phyloP scores from a whole-genome alignment of 441 rosid genomes.

The Erodium texanum region DNA sequence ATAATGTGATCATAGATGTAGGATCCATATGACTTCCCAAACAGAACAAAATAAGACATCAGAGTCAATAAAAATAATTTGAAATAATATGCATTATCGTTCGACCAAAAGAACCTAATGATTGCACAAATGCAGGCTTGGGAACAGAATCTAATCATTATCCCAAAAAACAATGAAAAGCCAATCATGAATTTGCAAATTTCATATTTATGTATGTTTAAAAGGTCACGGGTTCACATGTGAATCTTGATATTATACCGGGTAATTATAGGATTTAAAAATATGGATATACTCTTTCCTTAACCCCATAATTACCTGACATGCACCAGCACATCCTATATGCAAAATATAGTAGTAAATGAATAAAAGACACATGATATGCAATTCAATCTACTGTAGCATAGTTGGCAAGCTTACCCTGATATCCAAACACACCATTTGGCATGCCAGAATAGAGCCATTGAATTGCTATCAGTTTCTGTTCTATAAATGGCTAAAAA shows the following conservation, averaged over 20 bases:
- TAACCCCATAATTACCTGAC: too few relatives aligned
- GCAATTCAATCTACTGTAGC: too few relatives aligned
- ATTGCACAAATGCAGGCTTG: not conserved
- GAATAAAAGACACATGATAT: too few relatives aligned
- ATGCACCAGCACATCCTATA: too few relatives aligned
- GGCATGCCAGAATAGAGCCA: not conserved
- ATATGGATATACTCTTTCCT: too few relatives aligned
- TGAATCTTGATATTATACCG: too few relatives aligned
- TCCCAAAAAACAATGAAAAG: not conserved
- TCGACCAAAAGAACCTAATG: not conserved
- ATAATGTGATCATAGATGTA: not conserved
- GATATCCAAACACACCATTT: not conserved
- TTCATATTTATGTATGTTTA: too few relatives aligned
- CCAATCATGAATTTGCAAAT: too few relatives aligned
- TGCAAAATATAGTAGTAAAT: too few relatives aligned
- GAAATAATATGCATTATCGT: not conserved
- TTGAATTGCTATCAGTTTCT: not conserved
- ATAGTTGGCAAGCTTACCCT: not conserved
- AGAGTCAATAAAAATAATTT: not conserved
- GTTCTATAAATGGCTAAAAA: not conserved
- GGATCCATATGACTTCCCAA: not conserved
- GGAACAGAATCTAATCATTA: not conserved
- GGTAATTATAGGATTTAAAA: too few relatives aligned
- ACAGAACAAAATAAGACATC: not conserved
- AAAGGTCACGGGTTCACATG: too few relatives aligned